Conservation (phyloP, 371 early-diverging fungal species). For the Syncephalastrum sp. region DNA sequence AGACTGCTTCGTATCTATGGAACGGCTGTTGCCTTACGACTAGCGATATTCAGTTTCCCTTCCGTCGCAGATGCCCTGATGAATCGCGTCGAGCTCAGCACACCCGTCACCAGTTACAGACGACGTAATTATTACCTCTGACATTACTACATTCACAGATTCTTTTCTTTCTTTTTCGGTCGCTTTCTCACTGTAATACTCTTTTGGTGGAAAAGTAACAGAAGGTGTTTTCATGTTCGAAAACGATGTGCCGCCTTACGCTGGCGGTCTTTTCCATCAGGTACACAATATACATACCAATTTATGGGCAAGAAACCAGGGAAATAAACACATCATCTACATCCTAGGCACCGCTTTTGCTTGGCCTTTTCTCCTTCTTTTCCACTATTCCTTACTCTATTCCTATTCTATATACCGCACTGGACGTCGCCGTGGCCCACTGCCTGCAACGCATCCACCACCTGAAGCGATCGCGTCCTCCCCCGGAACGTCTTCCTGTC, state of each 20-base stretch:
- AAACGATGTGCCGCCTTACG: constrained; percentile 82
- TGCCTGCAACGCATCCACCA: constrained; percentile 51
- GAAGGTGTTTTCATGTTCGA: constrained; percentile 86
- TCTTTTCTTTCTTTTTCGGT: background rate
- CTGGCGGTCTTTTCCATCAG: constrained; percentile 87
- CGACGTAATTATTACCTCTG: constrained; percentile 53
- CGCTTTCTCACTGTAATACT: constrained; percentile 3
- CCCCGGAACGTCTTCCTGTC: constrained; percentile 13
- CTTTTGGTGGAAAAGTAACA: constrained; percentile 48
- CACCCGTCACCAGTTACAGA: constrained; percentile 85
- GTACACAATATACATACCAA: constrained; percentile 28
- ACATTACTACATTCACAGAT: background rate
- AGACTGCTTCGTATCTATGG: constrained; percentile 6
- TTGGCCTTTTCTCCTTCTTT: constrained; percentile 67
- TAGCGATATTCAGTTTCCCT: constrained; percentile 51
- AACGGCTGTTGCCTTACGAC: constrained; percentile 38
- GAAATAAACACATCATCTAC: constrained; percentile 1
- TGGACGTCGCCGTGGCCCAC: constrained; percentile 66
- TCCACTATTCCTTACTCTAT: constrained; percentile 29
- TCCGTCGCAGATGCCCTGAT: constrained; percentile 40
- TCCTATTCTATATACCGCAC: constrained; percentile 57
- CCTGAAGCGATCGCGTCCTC: constrained; percentile 38
- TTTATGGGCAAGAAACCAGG: background rate
- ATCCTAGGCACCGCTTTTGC: constrained; percentile 72
- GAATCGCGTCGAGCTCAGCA: constrained; percentile 72